phyloP scores from a whole-genome alignment of 306 rosid genomes.

The Comarum palustre region DNA sequence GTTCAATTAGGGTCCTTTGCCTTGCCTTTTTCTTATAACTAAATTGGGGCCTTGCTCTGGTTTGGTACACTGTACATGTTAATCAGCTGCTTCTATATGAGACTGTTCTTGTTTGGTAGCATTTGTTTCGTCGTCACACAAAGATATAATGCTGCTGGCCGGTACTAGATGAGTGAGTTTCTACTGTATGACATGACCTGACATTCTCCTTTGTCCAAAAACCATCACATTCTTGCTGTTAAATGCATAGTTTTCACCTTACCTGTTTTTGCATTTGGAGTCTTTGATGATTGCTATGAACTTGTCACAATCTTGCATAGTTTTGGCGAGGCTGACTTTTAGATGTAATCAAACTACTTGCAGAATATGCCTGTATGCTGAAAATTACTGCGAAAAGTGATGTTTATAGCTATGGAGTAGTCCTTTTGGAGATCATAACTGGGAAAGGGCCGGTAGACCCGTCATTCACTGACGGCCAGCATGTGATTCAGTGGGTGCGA shows the following conservation, averaged over 20 bases:
- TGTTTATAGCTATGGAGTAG: conserved; percentile 85
- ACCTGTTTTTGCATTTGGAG: conserved; percentile 3
- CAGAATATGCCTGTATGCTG: conserved; percentile 84
- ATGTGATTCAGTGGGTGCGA: conserved; percentile 75
- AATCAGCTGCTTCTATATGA: neutral
- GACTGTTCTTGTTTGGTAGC: conserved; percentile 1
- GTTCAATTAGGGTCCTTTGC: neutral
- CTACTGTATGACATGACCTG: conserved; percentile 8
- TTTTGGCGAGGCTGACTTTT: neutral
- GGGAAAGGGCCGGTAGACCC: conserved; percentile 81
- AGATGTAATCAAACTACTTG: conserved; percentile 8
- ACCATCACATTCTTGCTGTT: conserved; percentile 9
- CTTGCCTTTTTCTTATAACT: neutral
- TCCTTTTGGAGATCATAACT: conserved; percentile 74
- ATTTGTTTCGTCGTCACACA: neutral
- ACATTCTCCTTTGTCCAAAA: conserved; percentile 20
- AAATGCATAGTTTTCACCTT: neutral
- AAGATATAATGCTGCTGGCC: neutral
- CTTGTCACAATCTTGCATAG: neutral
- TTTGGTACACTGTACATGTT: neutral
- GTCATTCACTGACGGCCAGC: conserved; percentile 66
- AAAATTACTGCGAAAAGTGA: conserved; percentile 79
- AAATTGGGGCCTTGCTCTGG: neutral
- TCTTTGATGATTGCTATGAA: neutral
- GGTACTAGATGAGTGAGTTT: neutral